phyloP scores from a whole-genome alignment of 371 early-diverging fungal species.

The Mucor piriformis region DNA sequence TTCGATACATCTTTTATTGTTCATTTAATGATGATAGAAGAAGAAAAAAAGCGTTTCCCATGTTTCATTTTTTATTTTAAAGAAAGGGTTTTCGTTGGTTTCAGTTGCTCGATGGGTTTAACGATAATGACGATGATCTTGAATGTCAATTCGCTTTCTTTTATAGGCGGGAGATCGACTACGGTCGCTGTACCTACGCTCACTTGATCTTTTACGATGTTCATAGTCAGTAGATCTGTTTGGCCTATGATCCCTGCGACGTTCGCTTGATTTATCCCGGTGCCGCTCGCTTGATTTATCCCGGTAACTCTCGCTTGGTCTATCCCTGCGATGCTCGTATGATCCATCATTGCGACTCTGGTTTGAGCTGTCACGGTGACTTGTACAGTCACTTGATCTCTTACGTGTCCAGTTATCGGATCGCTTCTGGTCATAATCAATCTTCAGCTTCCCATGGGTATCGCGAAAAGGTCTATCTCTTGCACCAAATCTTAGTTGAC shows the following conservation, averaged over 20 bases:
- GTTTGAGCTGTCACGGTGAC: too few species aligned
- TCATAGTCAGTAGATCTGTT: too few species aligned
- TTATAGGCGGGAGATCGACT: background rate
- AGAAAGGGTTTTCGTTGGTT: background rate
- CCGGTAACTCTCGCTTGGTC: too few species aligned
- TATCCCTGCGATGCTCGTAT: too few species aligned
- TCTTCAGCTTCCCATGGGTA: background rate
- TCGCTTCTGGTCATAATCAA: constrained; percentile 3
- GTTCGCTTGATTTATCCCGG: too few species aligned
- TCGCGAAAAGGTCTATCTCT: constrained; percentile 59
- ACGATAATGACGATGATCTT: background rate
- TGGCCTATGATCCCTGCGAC: background rate
- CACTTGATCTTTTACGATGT: background rate
- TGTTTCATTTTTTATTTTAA: too few species aligned
- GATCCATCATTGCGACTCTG: too few species aligned
- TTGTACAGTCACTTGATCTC: too few species aligned
- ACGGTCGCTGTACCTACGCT: background rate
- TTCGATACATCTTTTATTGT: background rate
- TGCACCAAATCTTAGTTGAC: constrained; percentile 66
- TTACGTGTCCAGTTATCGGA: constrained; percentile 9
- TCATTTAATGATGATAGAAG: background rate
- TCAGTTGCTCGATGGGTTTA: constrained; percentile 4
- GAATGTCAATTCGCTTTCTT: background rate
- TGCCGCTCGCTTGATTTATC: too few species aligned
- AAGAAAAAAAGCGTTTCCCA: background rate